Percentiles rank a stretch among this genome's conserved stretches.
phyloP scores from a whole-genome alignment of 108 stramenopile genomes.

The Cyclotella choctawhatcheeana region DNA sequence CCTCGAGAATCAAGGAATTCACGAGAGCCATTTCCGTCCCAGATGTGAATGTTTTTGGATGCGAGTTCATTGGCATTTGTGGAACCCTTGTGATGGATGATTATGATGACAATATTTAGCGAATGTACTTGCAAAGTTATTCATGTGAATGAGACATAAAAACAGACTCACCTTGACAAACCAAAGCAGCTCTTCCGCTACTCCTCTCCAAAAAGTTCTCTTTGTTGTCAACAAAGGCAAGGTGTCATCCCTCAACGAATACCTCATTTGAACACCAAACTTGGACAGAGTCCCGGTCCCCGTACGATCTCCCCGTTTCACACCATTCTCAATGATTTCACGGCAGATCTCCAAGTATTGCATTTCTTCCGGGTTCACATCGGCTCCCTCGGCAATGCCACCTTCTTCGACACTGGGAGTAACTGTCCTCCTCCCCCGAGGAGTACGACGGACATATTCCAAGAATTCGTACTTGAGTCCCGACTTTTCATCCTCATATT shows the following conservation, averaged over 20 bases:
- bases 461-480: slow-evolving; percentile 70
- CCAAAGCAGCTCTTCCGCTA: slow-evolving; percentile 99
- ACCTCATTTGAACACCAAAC: slow-evolving; percentile 99
- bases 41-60: slow-evolving; percentile 97
- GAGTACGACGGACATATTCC: slow-evolving; percentile 52
- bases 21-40: slow-evolving; percentile 99
- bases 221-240: slow-evolving; percentile 99
- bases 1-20: slow-evolving; percentile 96
- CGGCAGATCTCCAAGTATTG: slow-evolving; percentile 95
- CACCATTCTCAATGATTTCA: slow-evolving; percentile 94
- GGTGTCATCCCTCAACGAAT: slow-evolving; percentile 84
- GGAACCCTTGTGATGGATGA: slow-evolving; percentile 59
- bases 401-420: slow-evolving; percentile 1
- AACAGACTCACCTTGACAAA: slow-evolving; percentile 72
- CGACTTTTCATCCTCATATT: slow-evolving; percentile 52
- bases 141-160: no score
- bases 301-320: slow-evolving; percentile 95
- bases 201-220: slow-evolving; percentile 98
- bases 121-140: no score
- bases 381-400: slow-evolving; percentile 51
- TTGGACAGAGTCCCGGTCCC: slow-evolving; percentile 98
- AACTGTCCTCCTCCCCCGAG: background rate
- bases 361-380: slow-evolving; percentile 87
- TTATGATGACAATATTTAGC: background rate
- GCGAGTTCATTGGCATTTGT: slow-evolving; percentile 96